Evolutionary conservation across 768 basidiomycete species (phyloP), one percentile per base, ranked within the genome.

Genomic region (Boletus coccyginus): DNA sequence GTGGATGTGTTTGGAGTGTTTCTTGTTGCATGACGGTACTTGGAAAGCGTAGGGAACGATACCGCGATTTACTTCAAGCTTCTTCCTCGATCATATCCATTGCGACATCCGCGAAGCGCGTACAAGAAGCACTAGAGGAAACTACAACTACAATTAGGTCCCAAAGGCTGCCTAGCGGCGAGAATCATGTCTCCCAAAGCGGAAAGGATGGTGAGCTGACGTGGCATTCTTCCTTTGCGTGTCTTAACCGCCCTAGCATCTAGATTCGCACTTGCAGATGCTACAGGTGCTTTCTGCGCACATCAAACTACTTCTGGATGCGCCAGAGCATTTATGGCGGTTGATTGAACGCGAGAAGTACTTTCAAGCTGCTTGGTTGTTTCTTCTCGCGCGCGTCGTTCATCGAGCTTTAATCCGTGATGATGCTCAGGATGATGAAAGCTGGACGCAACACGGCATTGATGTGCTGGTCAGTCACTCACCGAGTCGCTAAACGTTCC

Each of bases 291-390:
- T 94, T 17, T 88, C 94, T 29, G 92, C 92, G 1, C 92, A 96
- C 66, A 79, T 97, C 65, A 96, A 95, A 69, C 74, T 97, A n/a
- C 79, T 97, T 17, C 74, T 97, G 7, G 94, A 97, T 71, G 87
- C 92, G 10, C 93, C 94, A 8, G 94, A 97, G 69, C 87, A 94
- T 71, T 72, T 97, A 21, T 97, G 94, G 90, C 81, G 90, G 5
- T 77, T 94, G 51, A 82, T 96, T 55, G 91, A 95, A 64, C 78
- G 82, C 50, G 87, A 88, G 65, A 80, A 82, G 53, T 94, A 89
- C 63, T 79, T 94, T 31, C 78, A 87, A 35, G 94, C 94, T 7
- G 86, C 92, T 14, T 95, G 90, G 89, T 72, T 96, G 46, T 95
- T 93, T 72, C 79, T 94, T 16, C 77, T 96, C 19, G 82, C 92